phyloP scores from a whole-genome alignment of 345 rosid species.

The Linum trigynum region DNA sequence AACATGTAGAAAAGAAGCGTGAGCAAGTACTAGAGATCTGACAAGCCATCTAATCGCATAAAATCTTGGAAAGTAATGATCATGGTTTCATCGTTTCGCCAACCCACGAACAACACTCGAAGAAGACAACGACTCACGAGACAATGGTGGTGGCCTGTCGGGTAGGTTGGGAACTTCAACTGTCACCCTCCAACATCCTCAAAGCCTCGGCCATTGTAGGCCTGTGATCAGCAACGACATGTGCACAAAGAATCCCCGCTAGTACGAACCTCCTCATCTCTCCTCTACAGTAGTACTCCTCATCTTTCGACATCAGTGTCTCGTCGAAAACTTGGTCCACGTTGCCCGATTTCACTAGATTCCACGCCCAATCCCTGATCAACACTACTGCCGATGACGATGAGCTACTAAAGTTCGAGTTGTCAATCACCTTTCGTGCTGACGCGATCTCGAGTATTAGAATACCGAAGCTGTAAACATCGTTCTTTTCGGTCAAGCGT shows the following conservation, averaged over 20 bases:
- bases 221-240: constrained; percentile 85
- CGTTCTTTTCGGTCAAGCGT: constrained; percentile 80
- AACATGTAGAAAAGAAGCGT: too few relatives aligned
- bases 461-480: constrained; percentile 89
- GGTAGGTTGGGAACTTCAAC: constrained; percentile 71
- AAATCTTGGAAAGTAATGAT: too few relatives aligned
- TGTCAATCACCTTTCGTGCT: constrained; percentile 75
- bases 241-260: constrained; percentile 83
- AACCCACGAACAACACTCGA: too few relatives aligned
- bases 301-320: constrained; percentile 25
- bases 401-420: constrained; percentile 50
- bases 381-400: constrained; percentile 35
- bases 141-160: constrained; percentile 56
- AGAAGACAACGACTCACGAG: constrained; percentile 31
- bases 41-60: too few relatives aligned
- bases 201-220: constrained; percentile 75
- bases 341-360: constrained; percentile 63
- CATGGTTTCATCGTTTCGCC: too few relatives aligned
- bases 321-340: constrained; percentile 47
- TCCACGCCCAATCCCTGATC: constrained; percentile 96
- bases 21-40: too few relatives aligned
- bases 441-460: constrained; percentile 83
- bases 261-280: constrained; percentile 78
- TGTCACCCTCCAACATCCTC: constrained; percentile 89
- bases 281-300: constrained; percentile 40